phyloP scores from a whole-genome alignment of 2,329 filamentous ascomycete genomes.

The Fusarium domesticum region DNA sequence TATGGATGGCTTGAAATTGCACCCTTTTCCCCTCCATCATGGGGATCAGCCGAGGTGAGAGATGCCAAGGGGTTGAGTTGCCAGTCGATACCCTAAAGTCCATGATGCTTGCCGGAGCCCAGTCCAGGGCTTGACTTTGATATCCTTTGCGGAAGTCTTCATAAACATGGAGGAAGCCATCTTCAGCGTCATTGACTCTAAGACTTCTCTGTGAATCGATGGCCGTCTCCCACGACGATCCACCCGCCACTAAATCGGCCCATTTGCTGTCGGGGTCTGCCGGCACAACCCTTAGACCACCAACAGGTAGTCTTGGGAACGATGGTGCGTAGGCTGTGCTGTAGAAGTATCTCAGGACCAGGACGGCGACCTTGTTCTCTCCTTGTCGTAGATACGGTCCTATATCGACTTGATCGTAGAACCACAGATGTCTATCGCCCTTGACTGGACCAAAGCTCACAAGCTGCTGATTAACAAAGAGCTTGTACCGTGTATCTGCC shows the following conservation, averaged over 20 bases:
- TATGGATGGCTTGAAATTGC: neutral
- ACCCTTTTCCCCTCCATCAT: neutral
- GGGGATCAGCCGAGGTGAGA: conserved; percentile 1
- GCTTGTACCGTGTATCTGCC: conserved; percentile 23
- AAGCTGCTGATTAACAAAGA: conserved; percentile 17
- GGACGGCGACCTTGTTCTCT: conserved; percentile 11
- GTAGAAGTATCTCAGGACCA: conserved; percentile 19
- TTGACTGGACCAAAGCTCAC: conserved; percentile 21
- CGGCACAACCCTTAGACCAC: conserved; percentile 8
- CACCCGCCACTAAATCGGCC: too few relatives aligned
- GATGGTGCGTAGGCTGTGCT: conserved; percentile 10
- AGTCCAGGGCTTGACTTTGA: neutral
- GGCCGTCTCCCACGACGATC: neutral
- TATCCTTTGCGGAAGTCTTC: neutral
- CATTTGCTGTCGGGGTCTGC: too few relatives aligned
- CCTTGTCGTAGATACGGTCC: conserved; percentile 11
- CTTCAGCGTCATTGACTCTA: conserved; percentile 6
- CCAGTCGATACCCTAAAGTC: neutral
- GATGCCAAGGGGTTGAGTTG: neutral
- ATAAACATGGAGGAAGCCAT: conserved; percentile 18
- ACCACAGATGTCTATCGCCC: conserved; percentile 20
- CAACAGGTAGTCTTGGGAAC: conserved; percentile 14
- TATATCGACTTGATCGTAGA: conserved; percentile 24
- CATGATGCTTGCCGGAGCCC: conserved; percentile 2
- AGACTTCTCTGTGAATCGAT: neutral